Conservation (phyloP, 805 yeast species). For the Kodamaea laetipori region DNA sequence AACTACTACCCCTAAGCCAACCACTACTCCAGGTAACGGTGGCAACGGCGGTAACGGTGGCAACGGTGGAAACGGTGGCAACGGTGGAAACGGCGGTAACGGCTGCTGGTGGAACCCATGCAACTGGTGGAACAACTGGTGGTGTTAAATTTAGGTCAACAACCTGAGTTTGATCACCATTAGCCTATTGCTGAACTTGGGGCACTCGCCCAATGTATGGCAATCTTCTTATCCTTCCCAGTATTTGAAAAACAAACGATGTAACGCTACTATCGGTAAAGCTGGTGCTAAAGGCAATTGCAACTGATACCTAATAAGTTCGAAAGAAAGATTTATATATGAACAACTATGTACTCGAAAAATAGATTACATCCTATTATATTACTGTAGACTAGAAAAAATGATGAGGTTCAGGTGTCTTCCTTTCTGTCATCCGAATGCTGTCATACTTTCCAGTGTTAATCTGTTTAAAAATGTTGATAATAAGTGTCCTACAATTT, state of each 20-base stretch:
- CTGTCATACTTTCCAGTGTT: too few relatives aligned
- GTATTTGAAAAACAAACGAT: constrained; percentile 3
- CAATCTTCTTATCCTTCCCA: constrained; percentile 1
- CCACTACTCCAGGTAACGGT: constrained; percentile 6
- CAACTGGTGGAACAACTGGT: not conserved
- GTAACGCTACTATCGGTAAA: constrained; percentile 5
- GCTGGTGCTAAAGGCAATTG: constrained; percentile 6
- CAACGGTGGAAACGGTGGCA: constrained; percentile 3
- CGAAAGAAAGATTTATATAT: constrained; percentile 1
- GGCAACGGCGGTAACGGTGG: constrained; percentile 5
- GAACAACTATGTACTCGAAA: constrained; percentile 4
- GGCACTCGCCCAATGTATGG: not conserved
- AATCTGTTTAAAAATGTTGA: too few relatives aligned
- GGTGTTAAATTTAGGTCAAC: not conserved
- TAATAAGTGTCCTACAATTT: too few relatives aligned
- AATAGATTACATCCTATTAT: not conserved
- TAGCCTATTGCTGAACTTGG: not conserved
- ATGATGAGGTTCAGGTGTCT: too few relatives aligned
- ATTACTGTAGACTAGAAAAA: not conserved
- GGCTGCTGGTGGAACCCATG: constrained; percentile 7
- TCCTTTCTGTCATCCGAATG: too few relatives aligned
- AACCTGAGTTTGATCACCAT: not conserved
- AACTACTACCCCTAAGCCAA: constrained; percentile 1
- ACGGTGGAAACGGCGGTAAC: constrained; percentile 1
- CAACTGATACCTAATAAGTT: constrained; percentile 5